Evolutionary conservation across 1,284 basidiomycete species (phyloP), one percentile per base, ranked within the genome.

Genomic region (Tilletia indica): DNA sequence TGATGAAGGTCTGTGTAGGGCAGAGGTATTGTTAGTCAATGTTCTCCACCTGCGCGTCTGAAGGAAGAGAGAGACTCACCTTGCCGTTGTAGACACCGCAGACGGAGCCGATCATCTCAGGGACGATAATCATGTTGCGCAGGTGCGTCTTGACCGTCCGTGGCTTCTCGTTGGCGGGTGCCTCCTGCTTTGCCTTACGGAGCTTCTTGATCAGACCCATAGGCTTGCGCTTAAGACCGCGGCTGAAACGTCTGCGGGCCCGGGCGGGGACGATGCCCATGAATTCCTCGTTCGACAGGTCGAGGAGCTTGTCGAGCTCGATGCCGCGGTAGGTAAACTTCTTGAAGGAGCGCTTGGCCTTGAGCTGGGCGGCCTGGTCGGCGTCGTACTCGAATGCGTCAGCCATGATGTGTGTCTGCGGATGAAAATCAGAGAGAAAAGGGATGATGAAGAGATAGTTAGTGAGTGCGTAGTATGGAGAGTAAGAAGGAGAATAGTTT

Each of bases 161-260:
- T 76, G 97, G 97, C 89, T 99, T 99, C 88, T 98, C 93, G 88
- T 97, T 97, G 83, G 96, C 93, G 74, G 89, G 92, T 61, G 94
- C 93, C 87, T 98, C 95, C 89, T 96, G 97, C 91, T 99, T 99
- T 77, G 97, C 93, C 87, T 97, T 97, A 86, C 97, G 93, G 80
- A 99, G 89, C 88, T 99, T 98, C 90, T 99, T 99, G 87, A 99
- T 98, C 83, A 99, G 90, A 80, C 94, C 94, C 92, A 99, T 92
- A 69, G 97, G 96, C 86, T 92, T 91, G 88, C 95, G 93, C 89
- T 98, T 99, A 82, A 99, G 91, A 83, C 97, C 97, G 82, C 97
- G 93, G 87, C 94, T 92, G 91, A 99, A 99, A 87, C 95, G 93
- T 86, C 97, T 91, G 84, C 97, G 94, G 73, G 96, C 97, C 86